phyloP scores from a whole-genome alignment of 2,329 filamentous ascomycete species.

The Incumbomyces delicatus region DNA sequence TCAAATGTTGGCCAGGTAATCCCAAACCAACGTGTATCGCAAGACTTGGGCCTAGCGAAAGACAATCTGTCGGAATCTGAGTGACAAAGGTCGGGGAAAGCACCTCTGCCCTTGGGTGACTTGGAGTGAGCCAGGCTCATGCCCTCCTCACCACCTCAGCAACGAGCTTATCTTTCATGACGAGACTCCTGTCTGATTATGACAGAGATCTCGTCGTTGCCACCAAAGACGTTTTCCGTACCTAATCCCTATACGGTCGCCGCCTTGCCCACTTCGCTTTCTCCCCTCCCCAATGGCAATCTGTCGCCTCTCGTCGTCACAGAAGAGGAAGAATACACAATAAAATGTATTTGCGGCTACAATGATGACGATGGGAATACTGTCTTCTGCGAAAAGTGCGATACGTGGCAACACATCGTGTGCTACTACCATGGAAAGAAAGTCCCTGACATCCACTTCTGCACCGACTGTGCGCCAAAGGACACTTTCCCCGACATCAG shows the following conservation, averaged over 20 bases:
- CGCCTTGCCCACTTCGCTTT: constrained; percentile 29
- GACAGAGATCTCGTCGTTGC: constrained; percentile 43
- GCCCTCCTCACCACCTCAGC: not conserved
- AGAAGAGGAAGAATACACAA: constrained; percentile 57
- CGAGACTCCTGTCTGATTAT: constrained; percentile 44
- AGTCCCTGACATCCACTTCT: constrained; percentile 72
- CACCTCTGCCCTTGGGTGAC: not conserved
- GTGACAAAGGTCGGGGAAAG: no score
- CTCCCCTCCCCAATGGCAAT: constrained; percentile 32
- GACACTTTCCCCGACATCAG: constrained; percentile 29
- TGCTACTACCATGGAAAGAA: constrained; percentile 82
- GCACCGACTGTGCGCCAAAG: constrained; percentile 70
- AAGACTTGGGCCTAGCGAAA: no score
- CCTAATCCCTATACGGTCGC: constrained; percentile 38
- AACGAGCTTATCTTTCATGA: constrained; percentile 21
- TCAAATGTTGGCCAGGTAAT: no score
- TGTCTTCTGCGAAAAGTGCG: constrained; percentile 89
- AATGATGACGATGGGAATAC: constrained; percentile 94
- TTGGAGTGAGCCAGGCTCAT: not conserved
- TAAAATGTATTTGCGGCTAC: constrained; percentile 95
- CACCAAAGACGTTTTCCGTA: constrained; percentile 38
- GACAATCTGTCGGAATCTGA: no score
- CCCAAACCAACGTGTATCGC: no score
- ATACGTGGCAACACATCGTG: constrained; percentile 96
- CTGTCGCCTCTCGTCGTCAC: constrained; percentile 1